A percentile compares a stretch with the other conserved stretches of the same genome.
phyloP scores from a whole-genome alignment of 805 yeast species.

The Candida chauliodis region DNA sequence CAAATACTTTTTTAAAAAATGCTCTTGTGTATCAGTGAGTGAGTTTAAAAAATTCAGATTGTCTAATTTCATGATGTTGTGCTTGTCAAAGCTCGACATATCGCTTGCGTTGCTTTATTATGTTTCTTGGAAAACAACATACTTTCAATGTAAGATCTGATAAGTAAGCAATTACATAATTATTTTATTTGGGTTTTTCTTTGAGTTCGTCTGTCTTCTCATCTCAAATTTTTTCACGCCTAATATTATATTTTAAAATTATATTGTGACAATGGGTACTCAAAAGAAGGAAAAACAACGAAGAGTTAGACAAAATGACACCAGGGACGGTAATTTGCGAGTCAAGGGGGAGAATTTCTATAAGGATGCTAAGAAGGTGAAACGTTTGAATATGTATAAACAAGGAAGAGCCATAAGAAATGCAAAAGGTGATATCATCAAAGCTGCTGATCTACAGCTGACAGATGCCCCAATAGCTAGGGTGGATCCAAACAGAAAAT shows the following conservation, averaged over 20 bases:
- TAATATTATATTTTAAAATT: not conserved
- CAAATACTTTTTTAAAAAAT: constrained; percentile 80
- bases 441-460: constrained; percentile 85
- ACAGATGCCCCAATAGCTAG: constrained; percentile 87
- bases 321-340: constrained; percentile 84
- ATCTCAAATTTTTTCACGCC: not conserved
- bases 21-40: constrained; percentile 63
- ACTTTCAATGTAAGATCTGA: too few species aligned
- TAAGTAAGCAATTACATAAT: constrained; percentile 1
- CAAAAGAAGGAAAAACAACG: constrained; percentile 89
- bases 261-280: constrained; percentile 69
- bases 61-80: not conserved
- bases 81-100: not conserved
- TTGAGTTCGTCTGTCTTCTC: not conserved
- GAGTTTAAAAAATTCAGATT: not conserved
- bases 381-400: constrained; percentile 88
- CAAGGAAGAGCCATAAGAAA: constrained; percentile 85
- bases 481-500: constrained; percentile 91
- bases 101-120: too few species aligned
- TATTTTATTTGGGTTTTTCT: too few species aligned
- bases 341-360: constrained; percentile 97
- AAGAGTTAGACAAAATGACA: constrained; percentile 76
- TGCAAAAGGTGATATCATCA: constrained; percentile 79
- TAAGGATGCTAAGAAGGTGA: constrained; percentile 88
- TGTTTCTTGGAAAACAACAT: too few species aligned